Evolutionary conservation across 139 green algal genomes (phyloP).

Genomic region (Coccomyxa sp.): DNA sequence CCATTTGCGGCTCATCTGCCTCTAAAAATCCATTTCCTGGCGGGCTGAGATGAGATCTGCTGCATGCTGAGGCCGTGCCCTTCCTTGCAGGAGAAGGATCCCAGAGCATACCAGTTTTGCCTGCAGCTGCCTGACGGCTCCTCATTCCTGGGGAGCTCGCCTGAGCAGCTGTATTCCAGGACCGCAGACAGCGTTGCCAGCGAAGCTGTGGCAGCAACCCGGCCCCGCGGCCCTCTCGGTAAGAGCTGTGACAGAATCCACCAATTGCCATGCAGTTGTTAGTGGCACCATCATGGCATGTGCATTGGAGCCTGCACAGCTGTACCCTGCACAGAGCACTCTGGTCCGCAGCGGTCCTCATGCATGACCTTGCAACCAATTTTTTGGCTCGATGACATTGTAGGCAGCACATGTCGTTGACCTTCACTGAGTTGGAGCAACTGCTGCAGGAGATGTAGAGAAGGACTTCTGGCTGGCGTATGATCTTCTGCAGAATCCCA

Average conservation of each 20-base stretch:
- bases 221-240: conserved; percentile 57
- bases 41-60: background rate
- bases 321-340: no score
- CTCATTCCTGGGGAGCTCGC: conserved; percentile 86
- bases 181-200: conserved; percentile 60
- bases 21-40: no score
- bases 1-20: no score
- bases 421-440: no score
- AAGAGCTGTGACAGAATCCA: no score
- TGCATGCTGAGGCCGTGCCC: background rate
- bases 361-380: no score
- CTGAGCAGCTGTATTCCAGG: conserved; percentile 88
- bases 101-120: conserved; percentile 83
- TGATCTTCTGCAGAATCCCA: conserved; percentile 79
- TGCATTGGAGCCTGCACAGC: no score
- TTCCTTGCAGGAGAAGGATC: conserved; percentile 70
- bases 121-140: conserved; percentile 53
- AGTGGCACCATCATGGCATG: no score
- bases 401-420: no score
- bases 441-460: conserved; percentile 64
- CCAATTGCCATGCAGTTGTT: no score
- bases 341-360: no score
- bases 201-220: conserved; percentile 92
- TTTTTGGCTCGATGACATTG: no score
- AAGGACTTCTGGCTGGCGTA: conserved; percentile 84